Evolutionary conservation across 2,329 filamentous ascomycete genomes (phyloP), one percentile per base, ranked within the genome.

Genomic region (Westerdykella aurantiaca): DNA sequence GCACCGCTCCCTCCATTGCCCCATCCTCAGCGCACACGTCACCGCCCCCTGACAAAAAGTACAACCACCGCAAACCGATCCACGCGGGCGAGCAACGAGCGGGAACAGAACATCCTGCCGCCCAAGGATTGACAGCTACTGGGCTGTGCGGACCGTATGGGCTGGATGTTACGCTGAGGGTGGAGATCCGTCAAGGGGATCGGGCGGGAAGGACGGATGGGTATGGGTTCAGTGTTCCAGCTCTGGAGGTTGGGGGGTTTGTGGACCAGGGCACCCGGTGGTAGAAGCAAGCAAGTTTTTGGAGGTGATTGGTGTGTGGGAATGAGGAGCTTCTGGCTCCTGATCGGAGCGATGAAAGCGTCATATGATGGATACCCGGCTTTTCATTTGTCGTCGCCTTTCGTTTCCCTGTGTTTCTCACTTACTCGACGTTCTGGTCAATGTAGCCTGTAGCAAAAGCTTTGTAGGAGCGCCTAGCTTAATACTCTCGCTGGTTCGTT

Each of bases 51-150:
- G 58, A 53, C 31, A 46, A 46, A 45, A 89, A 69, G 82, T 83
- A 1, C 14, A 76, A 76, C 46, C 66, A 69, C 23, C 86, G 90
- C 58, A 73, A 78, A 1, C 79, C 83, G 18, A 75, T 96, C 33
- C 85, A 90, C 62, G 69, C 71, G 4, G 90, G 91, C 38, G 91
- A 96, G 64, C 68, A 81, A n/a, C 72, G 77, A 38, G 87, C 87
- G 0, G 91, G 91, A 3, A 89, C 88, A 0, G 72, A 70, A 23
- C 89, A 96, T 71, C 81, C 79, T 45, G 86, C 89, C 11, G 85
- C 88, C 0, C 55, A 52, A 31, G 73, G 72, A 5, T 42, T 74
- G 22, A 49, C 47, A 37, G 59, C 61, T 48, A 72, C 63, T 4
- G 70, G 71, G 1, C 55, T 76, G 5, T 69, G 69, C 31, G 73